Base-by-base conservation (phyloP, 257 asterid species). In the Paulownia fortunei region DNA sequence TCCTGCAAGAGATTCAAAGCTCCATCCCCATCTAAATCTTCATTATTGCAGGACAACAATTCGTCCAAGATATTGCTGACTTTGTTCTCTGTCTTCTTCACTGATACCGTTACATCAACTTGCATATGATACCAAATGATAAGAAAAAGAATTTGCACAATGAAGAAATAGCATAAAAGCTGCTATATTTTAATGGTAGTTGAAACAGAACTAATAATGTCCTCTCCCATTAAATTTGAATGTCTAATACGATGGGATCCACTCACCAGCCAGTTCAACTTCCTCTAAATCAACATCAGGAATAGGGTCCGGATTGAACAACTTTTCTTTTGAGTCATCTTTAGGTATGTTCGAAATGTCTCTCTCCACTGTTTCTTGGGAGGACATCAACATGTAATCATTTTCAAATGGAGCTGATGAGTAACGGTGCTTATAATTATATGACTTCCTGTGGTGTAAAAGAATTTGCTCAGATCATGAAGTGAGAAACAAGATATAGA, bases 21-120 rank as follows among this genome's bases (percentile, higher is more conserved):
- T 58, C 87, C 84, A 39, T 88, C 90, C 18, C 82, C 91, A 1
- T 85, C 89, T 79, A 91, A 81, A 79, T 89, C 95, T 81, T 83
- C 86, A 64, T 8, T 74, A 68, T 72, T 74, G 72, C 76, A 61
- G 16, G 89, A 85, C 42, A 91, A 67, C 71, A 89, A 74, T 61
- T 88, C 89, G 19, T 81, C 82, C 84, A 89, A 76, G 62, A 84
- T 30, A 39, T 37, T 34, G 37, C 83, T 81, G 26, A 67, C 64
- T 55, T 67, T 54, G 60, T 69, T 65, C 63, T 77, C 97, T 46
- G 74, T 16, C 72, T 69, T 72, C 52, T 79, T 69, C 52, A 39
- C 30, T 39, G 85, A 67, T 54, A 76, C 91, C 85, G 91, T 58
- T 16, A n/a, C n/a, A n/a, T 13, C 18, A 80, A 46, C 56, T 55